Evolutionary conservation across 345 rosid genomes (phyloP).

Genomic region (Melaleuca alternifolia): DNA sequence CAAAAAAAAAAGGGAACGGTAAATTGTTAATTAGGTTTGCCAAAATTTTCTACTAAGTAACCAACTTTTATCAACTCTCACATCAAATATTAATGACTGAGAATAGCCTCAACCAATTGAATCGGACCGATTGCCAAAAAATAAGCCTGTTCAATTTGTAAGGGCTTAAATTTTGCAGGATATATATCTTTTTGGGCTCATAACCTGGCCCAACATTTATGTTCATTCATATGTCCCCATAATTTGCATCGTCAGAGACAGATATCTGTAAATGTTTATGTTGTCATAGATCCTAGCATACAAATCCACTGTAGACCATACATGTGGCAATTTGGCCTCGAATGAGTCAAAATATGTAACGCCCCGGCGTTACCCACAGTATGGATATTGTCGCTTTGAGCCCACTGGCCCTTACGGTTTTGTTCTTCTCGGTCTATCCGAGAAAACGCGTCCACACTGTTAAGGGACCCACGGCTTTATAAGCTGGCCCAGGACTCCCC

Average conservation of each 20-base stretch:
- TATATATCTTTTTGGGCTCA: background rate
- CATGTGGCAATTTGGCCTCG: background rate
- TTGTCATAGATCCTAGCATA: background rate
- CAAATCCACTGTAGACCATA: background rate
- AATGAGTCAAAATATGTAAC: no score
- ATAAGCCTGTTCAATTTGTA: background rate
- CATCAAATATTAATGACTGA: background rate
- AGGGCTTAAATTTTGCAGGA: background rate
- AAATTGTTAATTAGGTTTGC: background rate
- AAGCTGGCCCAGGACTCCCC: no score
- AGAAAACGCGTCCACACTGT: no score
- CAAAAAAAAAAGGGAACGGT: background rate
- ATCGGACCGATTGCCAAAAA: background rate
- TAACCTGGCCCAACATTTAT: background rate
- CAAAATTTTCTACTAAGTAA: background rate
- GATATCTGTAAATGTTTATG: background rate
- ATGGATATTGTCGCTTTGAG: no score
- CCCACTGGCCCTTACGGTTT: no score
- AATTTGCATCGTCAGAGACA: background rate
- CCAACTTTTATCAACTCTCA: background rate
- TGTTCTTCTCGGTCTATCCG: no score
- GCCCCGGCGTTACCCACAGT: no score
- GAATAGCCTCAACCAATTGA: background rate
- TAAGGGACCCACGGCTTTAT: no score
- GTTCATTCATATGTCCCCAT: background rate